Evolutionary conservation across 768 basidiomycete genomes (phyloP).

Genomic region (Boletus rubescentipes): DNA sequence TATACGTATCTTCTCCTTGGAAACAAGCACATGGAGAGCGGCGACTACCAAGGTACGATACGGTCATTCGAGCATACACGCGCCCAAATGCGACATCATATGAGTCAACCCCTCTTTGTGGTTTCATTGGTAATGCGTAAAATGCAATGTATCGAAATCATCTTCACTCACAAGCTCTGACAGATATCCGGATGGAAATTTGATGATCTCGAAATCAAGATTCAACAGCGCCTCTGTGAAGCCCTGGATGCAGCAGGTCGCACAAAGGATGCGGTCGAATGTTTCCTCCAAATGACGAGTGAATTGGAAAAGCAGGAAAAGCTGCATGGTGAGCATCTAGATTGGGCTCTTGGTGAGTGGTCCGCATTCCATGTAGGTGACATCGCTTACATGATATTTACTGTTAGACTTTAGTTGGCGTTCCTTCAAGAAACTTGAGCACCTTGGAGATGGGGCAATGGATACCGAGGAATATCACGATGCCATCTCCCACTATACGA

Average conservation of each 20-base stretch:
- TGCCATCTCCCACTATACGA: not conserved
- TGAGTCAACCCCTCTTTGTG: not conserved
- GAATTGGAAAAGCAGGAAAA: not conserved
- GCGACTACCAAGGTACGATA: not conserved
- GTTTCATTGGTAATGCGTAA: not conserved
- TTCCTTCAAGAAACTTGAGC: not conserved
- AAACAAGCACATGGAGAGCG: not conserved
- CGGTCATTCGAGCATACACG: not conserved
- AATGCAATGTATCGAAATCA: not conserved
- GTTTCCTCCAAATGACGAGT: not conserved
- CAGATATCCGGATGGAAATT: not conserved
- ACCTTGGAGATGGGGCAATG: not conserved
- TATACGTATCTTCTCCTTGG: not conserved
- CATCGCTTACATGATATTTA: too few relatives aligned
- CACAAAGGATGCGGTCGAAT: not conserved
- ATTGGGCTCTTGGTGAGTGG: not conserved
- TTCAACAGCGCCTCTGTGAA: not conserved
- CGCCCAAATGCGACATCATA: not conserved
- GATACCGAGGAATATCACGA: not conserved
- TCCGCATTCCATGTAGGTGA: too few relatives aligned
- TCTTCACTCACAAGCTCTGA: not conserved
- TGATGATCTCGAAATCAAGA: not conserved
- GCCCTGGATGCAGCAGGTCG: not conserved
- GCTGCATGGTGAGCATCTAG: not conserved
- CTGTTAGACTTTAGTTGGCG: not conserved